Conservation (phyloP, 208 protist genomes). For the Acanthamoeba lenticulata region DNA sequence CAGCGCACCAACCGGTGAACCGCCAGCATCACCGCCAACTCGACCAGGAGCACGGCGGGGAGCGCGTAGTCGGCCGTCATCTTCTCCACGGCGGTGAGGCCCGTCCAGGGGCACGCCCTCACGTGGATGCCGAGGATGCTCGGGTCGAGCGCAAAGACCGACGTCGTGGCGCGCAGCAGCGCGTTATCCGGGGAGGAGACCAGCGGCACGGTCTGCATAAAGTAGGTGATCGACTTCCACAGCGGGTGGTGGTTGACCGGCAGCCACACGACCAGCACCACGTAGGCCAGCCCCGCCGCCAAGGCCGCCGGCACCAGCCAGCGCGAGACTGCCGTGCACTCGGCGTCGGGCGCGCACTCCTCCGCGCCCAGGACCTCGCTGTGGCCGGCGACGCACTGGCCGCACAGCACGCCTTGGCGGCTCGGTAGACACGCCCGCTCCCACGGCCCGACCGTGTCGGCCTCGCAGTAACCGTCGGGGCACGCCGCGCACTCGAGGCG, state of each 20-base stretch:
- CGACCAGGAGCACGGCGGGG: neutral
- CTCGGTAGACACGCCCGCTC: neutral
- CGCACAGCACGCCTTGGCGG: neutral
- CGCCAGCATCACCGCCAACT: neutral
- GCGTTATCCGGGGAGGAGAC: neutral
- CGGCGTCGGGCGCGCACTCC: neutral
- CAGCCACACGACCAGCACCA: neutral
- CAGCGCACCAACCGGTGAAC: neutral
- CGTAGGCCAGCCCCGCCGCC: neutral
- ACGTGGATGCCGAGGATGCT: neutral
- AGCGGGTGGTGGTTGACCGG: neutral
- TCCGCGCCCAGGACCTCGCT: neutral
- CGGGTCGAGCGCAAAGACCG: neutral
- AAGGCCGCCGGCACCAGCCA: neutral
- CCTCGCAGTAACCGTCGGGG: neutral
- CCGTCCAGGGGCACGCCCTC: neutral
- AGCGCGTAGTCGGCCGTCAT: neutral
- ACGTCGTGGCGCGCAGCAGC: neutral
- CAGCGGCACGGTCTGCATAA: neutral
- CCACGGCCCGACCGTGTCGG: neutral
- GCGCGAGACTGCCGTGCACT: neutral
- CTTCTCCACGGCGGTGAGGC: neutral
- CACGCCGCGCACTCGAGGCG: neutral
- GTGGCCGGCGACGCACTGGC: neutral
- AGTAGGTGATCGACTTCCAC: slow-evolving; percentile 3